Conservation (phyloP, 2,329 filamentous ascomycete species). For the Epichloe glyceriae region DNA sequence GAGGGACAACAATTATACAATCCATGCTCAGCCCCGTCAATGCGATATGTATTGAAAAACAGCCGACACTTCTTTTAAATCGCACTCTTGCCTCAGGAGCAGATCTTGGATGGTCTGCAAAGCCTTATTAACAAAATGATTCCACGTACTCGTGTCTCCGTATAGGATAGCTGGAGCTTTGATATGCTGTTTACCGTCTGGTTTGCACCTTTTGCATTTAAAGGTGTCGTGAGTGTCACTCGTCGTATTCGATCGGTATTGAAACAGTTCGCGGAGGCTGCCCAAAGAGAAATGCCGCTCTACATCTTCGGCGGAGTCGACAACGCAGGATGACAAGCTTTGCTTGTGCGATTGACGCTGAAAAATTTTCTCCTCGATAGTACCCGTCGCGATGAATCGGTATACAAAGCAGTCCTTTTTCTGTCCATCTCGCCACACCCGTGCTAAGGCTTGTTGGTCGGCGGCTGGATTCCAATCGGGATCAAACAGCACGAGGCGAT, state of each 20-base stretch:
- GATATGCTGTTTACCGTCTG: constrained; percentile 73
- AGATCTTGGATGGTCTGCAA: constrained; percentile 81
- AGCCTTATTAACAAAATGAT: constrained; percentile 79
- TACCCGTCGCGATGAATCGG: constrained; percentile 96
- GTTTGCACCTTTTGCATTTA: constrained; percentile 90
- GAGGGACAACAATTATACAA: neutral
- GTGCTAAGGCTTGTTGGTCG: constrained; percentile 90
- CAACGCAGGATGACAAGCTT: constrained; percentile 87
- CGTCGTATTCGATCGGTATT: constrained; percentile 71
- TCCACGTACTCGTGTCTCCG: constrained; percentile 98
- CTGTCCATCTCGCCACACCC: constrained; percentile 97
- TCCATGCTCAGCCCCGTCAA: neutral
- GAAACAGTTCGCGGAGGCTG: constrained; percentile 82
- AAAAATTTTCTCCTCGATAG: constrained; percentile 98
- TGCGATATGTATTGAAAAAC: constrained; percentile 99
- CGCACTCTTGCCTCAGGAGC: constrained; percentile 72
- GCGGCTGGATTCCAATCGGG: constrained; percentile 97
- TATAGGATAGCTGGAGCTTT: constrained; percentile 94
- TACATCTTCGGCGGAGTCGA: constrained; percentile 92
- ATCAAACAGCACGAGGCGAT: constrained; percentile 89
- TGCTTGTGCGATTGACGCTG: constrained; percentile 98
- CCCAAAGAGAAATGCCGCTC: constrained; percentile 93
- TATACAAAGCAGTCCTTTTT: constrained; percentile 99
- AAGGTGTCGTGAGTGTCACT: constrained; percentile 98
- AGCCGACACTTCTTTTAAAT: constrained; percentile 70